phyloP scores from a whole-genome alignment of 1,284 basidiomycete genomes.

The Austroboletus niveus region DNA sequence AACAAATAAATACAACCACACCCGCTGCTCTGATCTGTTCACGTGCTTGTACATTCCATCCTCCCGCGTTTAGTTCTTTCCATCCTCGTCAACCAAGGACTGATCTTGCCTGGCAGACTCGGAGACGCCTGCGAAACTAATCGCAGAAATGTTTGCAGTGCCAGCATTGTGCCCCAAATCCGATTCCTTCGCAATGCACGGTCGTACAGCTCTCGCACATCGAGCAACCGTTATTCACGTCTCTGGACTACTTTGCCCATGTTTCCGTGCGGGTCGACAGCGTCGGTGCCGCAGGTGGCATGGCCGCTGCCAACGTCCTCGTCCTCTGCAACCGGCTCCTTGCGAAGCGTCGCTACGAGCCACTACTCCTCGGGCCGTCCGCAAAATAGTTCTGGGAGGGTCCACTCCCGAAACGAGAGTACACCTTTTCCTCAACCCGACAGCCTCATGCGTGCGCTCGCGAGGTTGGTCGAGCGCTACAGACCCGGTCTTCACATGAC shows the following conservation, averaged over 20 bases:
- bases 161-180: too few relatives aligned
- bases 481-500: conserved; percentile 29
- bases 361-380: conserved; percentile 8
- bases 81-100: too few relatives aligned
- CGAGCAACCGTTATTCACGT: too few relatives aligned
- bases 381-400: conserved; percentile 12
- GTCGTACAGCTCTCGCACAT: too few relatives aligned
- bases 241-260: neutral
- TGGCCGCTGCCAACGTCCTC: neutral
- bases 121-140: too few relatives aligned
- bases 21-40: too few relatives aligned
- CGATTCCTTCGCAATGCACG: too few relatives aligned
- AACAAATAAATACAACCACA: too few relatives aligned
- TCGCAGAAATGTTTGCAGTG: too few relatives aligned
- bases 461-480: conserved; percentile 26
- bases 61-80: too few relatives aligned
- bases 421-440: neutral
- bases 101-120: too few relatives aligned
- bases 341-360: neutral
- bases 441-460: conserved; percentile 5
- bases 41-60: too few relatives aligned
- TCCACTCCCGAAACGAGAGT: conserved; percentile 8
- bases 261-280: neutral
- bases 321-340: conserved; percentile 1
- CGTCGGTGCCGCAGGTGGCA: neutral